These are phyloP conservation scores for Bipolaris bicolor DNA, from an alignment of 2,329 filamentous ascomycete genomes.

Conservation along the genomic window DNA sequence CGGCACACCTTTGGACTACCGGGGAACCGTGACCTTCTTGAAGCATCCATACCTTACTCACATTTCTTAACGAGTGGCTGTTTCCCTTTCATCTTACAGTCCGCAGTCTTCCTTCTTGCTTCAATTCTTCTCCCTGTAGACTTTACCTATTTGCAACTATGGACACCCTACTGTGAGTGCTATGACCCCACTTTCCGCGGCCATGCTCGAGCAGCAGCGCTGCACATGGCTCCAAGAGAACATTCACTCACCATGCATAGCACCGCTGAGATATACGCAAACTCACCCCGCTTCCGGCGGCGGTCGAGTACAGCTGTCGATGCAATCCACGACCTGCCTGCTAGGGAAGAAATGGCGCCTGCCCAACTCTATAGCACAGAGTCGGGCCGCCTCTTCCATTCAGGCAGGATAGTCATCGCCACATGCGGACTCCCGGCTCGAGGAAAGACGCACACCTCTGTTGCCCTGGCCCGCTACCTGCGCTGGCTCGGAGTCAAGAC, in stretches of 20 bases:
- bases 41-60: constrained; percentile 24
- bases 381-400: constrained; percentile 95
- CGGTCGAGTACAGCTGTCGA: constrained; percentile 97
- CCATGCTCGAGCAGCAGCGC: constrained; percentile 14
- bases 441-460: constrained; percentile 97
- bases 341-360: constrained; percentile 84
- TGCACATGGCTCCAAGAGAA: neutral
- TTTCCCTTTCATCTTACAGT: constrained; percentile 10
- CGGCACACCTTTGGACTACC: constrained; percentile 28
- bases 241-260: constrained; percentile 54
- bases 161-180: constrained; percentile 68
- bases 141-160: constrained; percentile 48
- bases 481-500: constrained; percentile 98
- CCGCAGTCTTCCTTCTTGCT: constrained; percentile 11
- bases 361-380: constrained; percentile 98
- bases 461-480: constrained; percentile 91
- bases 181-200: constrained; percentile 25
- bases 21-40: constrained; percentile 22
- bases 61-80: constrained; percentile 10
- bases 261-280: constrained; percentile 90
- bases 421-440: constrained; percentile 94
- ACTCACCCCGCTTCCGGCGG: constrained; percentile 85
- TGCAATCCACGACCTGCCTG: constrained; percentile 90
- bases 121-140: constrained; percentile 9
- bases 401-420: constrained; percentile 93